Conservation (phyloP, 805 yeast genomes). For the Pichia californica region DNA sequence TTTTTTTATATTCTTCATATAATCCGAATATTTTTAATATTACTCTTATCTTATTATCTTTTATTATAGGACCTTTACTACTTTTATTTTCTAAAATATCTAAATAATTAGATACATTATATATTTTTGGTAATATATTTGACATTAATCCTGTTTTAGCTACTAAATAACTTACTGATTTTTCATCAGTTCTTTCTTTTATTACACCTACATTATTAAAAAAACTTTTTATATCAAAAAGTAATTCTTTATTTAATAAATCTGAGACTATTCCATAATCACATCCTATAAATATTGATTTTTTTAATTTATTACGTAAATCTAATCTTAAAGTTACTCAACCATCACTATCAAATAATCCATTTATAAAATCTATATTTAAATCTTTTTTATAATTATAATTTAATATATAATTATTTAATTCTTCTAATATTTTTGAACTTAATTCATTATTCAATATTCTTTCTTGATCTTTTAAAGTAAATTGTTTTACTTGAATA, state of each 20-base stretch:
- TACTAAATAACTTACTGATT: neutral
- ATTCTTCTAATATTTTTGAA: neutral
- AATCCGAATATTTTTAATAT: slow-evolving; percentile 8
- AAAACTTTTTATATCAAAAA: slow-evolving; percentile 1
- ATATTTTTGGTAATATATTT: slow-evolving; percentile 1
- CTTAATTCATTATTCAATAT: slow-evolving; percentile 6
- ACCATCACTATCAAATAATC: slow-evolving; percentile 7
- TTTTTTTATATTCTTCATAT: slow-evolving; percentile 10
- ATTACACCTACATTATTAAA: slow-evolving; percentile 1
- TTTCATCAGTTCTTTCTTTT: neutral
- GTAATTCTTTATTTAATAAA: neutral
- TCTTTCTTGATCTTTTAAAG: slow-evolving; percentile 3
- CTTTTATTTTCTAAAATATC: neutral
- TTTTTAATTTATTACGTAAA: slow-evolving; percentile 4
- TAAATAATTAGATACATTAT: neutral
- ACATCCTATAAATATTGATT: neutral
- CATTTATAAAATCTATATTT: slow-evolving; percentile 3
- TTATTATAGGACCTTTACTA: slow-evolving; percentile 3
- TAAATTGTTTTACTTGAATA: neutral
- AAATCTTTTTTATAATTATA: slow-evolving; percentile 3
- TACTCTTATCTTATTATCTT: neutral
- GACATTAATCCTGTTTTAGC: neutral
- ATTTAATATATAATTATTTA: slow-evolving; percentile 1
- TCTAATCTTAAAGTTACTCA: neutral
- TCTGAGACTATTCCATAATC: slow-evolving; percentile 2